Conservation (phyloP, 2,329 filamentous ascomycete genomes). For the Venturia asperata region DNA sequence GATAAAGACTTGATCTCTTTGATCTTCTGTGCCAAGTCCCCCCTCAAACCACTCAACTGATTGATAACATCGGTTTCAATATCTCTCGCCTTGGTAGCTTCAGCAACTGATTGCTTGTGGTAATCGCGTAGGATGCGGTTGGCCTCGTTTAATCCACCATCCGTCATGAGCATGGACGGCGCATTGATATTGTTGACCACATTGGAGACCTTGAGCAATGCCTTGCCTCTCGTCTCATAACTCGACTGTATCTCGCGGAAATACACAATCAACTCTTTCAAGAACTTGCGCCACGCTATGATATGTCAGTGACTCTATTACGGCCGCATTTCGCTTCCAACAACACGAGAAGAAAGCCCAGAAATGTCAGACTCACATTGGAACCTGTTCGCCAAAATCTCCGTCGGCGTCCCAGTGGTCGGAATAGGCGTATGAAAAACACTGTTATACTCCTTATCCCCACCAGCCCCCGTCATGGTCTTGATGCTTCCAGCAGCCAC, state of each 20-base stretch:
- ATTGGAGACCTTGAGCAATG: constrained; percentile 73
- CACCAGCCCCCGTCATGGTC: constrained; percentile 51
- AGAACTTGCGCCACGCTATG: constrained; percentile 83
- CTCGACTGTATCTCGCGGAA: constrained; percentile 86
- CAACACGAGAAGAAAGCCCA: too few species aligned
- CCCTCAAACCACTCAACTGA: constrained; percentile 75
- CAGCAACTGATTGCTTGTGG: constrained; percentile 70
- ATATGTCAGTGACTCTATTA: not conserved
- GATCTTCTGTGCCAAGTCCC: constrained; percentile 89
- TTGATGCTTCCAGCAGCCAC: constrained; percentile 77
- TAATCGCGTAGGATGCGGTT: constrained; percentile 72
- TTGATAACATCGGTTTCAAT: constrained; percentile 88
- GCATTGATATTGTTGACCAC: constrained; percentile 72
- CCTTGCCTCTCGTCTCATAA: constrained; percentile 80
- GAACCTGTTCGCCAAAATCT: constrained; percentile 78
- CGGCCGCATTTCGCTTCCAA: too few species aligned
- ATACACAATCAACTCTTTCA: constrained; percentile 90
- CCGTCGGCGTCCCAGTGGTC: constrained; percentile 79
- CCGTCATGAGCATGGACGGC: constrained; percentile 67
- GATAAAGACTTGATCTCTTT: constrained; percentile 95
- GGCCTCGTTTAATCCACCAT: constrained; percentile 83
- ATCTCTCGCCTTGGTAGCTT: constrained; percentile 81
- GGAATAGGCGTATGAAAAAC: constrained; percentile 87
- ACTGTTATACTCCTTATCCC: constrained; percentile 63
- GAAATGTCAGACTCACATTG: constrained; percentile 54